These are phyloP conservation scores for Dioscorea dumetorum DNA, from an alignment of 106 monocot species.

Conservation along the genomic window DNA sequence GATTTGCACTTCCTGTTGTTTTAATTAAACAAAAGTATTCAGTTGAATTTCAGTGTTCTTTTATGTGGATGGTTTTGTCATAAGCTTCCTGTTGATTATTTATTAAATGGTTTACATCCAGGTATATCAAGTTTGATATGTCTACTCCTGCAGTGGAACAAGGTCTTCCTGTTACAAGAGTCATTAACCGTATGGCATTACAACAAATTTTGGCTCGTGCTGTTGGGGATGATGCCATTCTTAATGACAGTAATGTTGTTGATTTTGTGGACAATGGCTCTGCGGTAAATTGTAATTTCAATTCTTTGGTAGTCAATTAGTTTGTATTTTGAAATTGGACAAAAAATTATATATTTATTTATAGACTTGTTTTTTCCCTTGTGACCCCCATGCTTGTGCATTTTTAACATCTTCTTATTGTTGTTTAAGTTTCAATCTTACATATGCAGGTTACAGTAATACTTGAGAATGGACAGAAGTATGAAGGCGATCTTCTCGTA, in stretches of 20 bases:
- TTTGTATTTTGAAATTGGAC: too few relatives aligned
- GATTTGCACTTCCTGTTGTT: too few relatives aligned
- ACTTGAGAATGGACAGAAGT: conserved; percentile 71
- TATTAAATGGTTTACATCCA: conserved; percentile 22
- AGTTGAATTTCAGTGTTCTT: too few relatives aligned
- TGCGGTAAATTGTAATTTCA: conserved; percentile 45
- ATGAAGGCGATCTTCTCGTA: conserved; percentile 92
- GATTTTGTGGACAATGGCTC: conserved; percentile 85
- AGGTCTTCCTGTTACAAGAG: conserved; percentile 94
- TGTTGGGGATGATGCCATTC: conserved; percentile 71
- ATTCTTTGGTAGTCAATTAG: neutral
- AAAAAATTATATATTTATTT: too few relatives aligned
- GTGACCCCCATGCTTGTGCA: too few relatives aligned
- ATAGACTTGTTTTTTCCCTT: too few relatives aligned
- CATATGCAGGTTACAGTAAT: conserved; percentile 66
- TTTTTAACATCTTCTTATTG: neutral
- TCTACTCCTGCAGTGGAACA: conserved; percentile 90
- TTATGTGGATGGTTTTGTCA: too few relatives aligned
- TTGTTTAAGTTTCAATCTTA: neutral
- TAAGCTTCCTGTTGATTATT: too few relatives aligned
- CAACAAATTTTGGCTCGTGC: conserved; percentile 82
- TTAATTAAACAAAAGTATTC: too few relatives aligned
- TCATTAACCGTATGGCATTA: conserved; percentile 92
- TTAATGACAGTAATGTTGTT: conserved; percentile 80
- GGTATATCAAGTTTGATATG: conserved; percentile 98